Base-by-base conservation (phyloP, 306 rosid genomes). In the Glycine tomentella region DNA sequence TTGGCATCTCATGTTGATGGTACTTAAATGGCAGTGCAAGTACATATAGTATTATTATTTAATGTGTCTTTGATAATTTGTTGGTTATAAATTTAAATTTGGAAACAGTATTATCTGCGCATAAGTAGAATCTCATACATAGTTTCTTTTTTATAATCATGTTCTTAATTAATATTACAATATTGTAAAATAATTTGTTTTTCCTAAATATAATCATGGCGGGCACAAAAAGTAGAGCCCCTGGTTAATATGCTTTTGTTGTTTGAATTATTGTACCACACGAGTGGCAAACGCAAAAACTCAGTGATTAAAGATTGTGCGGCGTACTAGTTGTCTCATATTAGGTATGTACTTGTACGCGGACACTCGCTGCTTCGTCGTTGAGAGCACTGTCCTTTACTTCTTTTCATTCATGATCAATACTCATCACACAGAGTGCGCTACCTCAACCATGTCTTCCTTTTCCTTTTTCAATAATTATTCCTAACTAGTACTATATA, bases 291-390 rank as follows among this genome's bases (percentile, higher is more conserved):
- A 25, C 31, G 31, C 31, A 25, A 81, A 53, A 74, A 42, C 14
- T 74, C 53, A 44, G 3, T 11, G 69, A 81, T 56, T 66, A 81
- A 74, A 81, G 84, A 81, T 66, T 81, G 70, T 74, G 84, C 75
- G 61, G 76, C 70, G 69, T 75, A 80, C 83, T 61, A 17, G 5
- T 74, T 74, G 64, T 81, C 80, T 42, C 44, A 5, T 31, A 6
- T 38, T 49, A 3, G 3, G 4, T 10, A 6, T 46, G 38, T 44
- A 17, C 74, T 69, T 46, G 5, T 44, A 42, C 46, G 46, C 46
- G 46, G 46, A 42, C 46, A 42, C 46, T 42, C 9, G 9, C 2
- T 42, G 46, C 46, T 42, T 40, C 44, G 6, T 40, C 44, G 44
- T 40, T 40, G 6, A 40, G 44, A 40, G 6, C 44, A 40, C 44